Conservation (phyloP, 73 alveolate species). For the Paramecium octaurelia region DNA sequence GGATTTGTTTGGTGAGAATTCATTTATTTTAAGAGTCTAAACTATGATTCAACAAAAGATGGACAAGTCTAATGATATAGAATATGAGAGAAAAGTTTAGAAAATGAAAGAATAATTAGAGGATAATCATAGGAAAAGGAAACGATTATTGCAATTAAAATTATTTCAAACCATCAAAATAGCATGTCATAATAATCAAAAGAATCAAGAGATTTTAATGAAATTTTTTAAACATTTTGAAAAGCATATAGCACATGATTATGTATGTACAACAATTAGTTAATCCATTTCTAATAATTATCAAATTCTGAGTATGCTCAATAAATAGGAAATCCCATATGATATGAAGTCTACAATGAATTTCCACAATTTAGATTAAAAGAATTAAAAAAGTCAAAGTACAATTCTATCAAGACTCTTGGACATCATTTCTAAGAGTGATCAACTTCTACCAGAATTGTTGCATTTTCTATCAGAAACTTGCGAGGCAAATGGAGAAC, state of each 20-base stretch:
- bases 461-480: not conserved
- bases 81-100: not conserved
- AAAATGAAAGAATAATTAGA: not conserved
- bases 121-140: conserved; percentile 38
- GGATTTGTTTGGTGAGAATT: conserved; percentile 21
- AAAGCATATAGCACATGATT: not conserved
- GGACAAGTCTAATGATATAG: not conserved
- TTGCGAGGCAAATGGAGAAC: conserved; percentile 13
- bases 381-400: not conserved
- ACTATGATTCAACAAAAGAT: not conserved
- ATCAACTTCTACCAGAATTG: not conserved
- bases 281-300: not conserved
- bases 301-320: not conserved
- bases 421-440: not conserved
- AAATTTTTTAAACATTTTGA: conserved; percentile 8
- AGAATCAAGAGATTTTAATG: not conserved
- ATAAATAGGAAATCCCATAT: not conserved
- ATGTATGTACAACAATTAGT: not conserved
- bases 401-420: not conserved
- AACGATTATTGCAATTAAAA: not conserved
- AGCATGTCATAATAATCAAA: not conserved
- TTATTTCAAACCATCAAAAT: not conserved
- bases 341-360: not conserved
- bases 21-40: not conserved
- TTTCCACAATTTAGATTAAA: not conserved